Evolutionary conservation across 2,329 filamentous ascomycete species (phyloP).

Genomic region (Aspergillus ibericus): DNA sequence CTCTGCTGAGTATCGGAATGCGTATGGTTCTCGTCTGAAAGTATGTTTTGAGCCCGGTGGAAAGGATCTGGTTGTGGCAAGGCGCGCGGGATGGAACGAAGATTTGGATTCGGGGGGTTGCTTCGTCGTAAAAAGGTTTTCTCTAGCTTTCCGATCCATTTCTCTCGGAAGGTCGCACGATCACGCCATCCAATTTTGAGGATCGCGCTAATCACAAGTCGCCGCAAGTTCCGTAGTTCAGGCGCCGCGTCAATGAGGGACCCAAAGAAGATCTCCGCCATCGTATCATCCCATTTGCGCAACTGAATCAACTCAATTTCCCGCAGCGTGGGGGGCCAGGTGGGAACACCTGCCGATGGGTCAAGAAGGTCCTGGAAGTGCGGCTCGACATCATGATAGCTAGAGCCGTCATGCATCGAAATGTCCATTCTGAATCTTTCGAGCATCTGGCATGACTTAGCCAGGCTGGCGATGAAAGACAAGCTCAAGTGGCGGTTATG

Average conservation of each 20-base stretch:
- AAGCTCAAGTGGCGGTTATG: constrained; percentile 80
- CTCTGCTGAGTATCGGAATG: constrained; percentile 17
- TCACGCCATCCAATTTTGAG: constrained; percentile 78
- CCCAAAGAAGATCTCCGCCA: constrained; percentile 74
- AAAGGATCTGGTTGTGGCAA: constrained; percentile 5
- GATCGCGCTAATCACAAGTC: constrained; percentile 72
- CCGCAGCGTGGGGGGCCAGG: constrained; percentile 73
- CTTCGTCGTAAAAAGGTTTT: constrained; percentile 46
- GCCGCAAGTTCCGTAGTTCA: constrained; percentile 65
- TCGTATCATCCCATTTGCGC: constrained; percentile 68
- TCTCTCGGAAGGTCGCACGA: constrained; percentile 73
- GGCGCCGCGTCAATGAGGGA: constrained; percentile 73
- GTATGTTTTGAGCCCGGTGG: neutral
- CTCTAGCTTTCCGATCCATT: constrained; percentile 72
- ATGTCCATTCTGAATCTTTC: constrained; percentile 73
- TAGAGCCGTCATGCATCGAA: constrained; percentile 70
- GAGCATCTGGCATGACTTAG: constrained; percentile 67
- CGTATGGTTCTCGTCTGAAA: constrained; percentile 5
- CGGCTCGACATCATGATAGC: constrained; percentile 70
- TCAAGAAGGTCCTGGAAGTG: constrained; percentile 67
- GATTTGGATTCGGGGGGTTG: constrained; percentile 30
- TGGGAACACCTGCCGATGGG: constrained; percentile 59
- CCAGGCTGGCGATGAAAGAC: constrained; percentile 69
- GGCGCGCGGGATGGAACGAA: constrained; percentile 25
- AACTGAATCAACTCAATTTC: constrained; percentile 74